Conservation (phyloP, 768 basidiomycete species). For the Mycena albidolilacea region DNA sequence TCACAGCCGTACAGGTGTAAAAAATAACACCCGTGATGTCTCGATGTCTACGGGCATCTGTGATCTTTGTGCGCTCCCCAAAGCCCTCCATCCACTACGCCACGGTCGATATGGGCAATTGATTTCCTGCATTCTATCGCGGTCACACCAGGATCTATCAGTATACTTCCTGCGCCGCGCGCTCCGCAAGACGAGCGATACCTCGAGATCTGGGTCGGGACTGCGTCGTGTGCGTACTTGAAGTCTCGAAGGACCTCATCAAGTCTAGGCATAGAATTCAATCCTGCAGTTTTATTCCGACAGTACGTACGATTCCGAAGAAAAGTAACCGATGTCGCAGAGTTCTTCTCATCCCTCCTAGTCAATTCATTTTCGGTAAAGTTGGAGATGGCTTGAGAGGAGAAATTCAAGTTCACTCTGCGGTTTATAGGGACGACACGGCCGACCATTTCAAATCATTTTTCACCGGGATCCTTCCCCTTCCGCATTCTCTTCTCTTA, state of each 20-base stretch:
- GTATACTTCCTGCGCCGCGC: conserved; percentile 56
- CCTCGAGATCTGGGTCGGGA: conserved; percentile 72
- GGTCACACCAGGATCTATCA: conserved; percentile 50
- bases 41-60: conserved; percentile 63
- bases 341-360: conserved; percentile 61
- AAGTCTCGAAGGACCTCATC: conserved; percentile 69
- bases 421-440: conserved; percentile 64
- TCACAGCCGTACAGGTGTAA: conserved; percentile 58
- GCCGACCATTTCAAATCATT: conserved; percentile 65
- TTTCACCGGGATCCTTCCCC: conserved; percentile 59
- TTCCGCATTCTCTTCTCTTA: conserved; percentile 14
- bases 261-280: conserved; percentile 61
- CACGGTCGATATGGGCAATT: conserved; percentile 51
- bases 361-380: conserved; percentile 60
- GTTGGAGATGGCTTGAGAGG: conserved; percentile 63
- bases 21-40: conserved; percentile 67
- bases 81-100: conserved; percentile 37
- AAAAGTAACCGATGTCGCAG: conserved; percentile 49
- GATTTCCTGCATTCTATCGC: conserved; percentile 57
- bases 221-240: conserved; percentile 46
- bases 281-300: conserved; percentile 66
- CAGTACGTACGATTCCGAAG: conserved; percentile 51
- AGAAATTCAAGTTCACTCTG: conserved; percentile 69
- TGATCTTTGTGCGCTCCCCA: conserved; percentile 47
- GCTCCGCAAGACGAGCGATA: conserved; percentile 64